Base-by-base conservation (phyloP, 139 green algal species). In the Picochlorum costavermella region DNA sequence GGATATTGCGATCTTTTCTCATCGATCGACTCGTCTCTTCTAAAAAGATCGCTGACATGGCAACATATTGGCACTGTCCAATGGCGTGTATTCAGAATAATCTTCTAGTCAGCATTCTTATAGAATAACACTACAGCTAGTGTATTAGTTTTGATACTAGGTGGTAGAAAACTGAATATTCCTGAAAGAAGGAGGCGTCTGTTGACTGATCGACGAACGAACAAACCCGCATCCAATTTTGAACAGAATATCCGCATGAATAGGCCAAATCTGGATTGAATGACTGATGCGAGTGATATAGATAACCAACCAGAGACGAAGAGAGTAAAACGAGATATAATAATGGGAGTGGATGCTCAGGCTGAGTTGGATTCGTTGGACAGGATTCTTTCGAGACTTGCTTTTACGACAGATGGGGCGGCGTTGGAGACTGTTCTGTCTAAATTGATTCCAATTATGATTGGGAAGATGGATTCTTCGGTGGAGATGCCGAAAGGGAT, bases 341-440 rank as follows among this genome's bases (percentile, higher is more conserved):
- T 40, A 53, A 31, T 14, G 25, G 17, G 10, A 8, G 36, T 33
- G 50, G 25, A 31, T 40, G 50, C 65, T 20, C 75, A 90, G 44
- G 33, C 60, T 13, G 90, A 95, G 65, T 65, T 92, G 1, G 83
- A 80, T 17, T 76, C 68, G 0, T 64, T 97, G 23, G 83, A 96
- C 23, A 44, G 78, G 0, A 75, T 96, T 1, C 73, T 97, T 0
- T 87, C 79, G 2, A 61, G 84, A 0, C 73, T 96, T 4, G 91
- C 81, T 2, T 49, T 94, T 1, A 96, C 91, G 1, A 76, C 91
- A 1, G 90, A 96, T 25, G 66, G 69, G 11, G 78, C 84, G 20
- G 46, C 17, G 17, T 75, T 96, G 13, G 75, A 92, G 65, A 78
- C 84, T 74, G 79, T 95, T 2, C 75, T 96, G 4, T 56, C 33